Base-by-base conservation (phyloP, 176 grass and related monocot species). In the Oryza meridionalis region DNA sequence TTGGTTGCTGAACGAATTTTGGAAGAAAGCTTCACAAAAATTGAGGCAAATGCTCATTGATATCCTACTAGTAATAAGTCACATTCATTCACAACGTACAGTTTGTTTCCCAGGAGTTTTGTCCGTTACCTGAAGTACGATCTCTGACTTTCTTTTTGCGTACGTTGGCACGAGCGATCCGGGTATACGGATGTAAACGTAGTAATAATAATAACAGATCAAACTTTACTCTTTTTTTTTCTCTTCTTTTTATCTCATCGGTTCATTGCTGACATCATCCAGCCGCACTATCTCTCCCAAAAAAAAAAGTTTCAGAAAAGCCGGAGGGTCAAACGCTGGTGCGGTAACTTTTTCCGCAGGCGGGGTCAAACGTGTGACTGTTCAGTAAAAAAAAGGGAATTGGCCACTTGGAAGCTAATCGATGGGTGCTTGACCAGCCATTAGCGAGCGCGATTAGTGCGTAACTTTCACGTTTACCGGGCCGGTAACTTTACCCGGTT, bases 391-490 rank as follows among this genome's bases (percentile, higher is more conserved):
- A 31, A 44, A 15, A 33, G 67, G 67, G 5, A 43, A 3, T 35
- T 46, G 35, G 29, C 85, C 55, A 46, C 44, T 70, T 71, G 75
- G 12, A 47, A 31, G 2, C 38, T 9, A 21, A 33, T 15, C 43
- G 31, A 46, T 64, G 31, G 33, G 24, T 47, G 67, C 76, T 81
- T 89, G 66, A 70, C 78, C 72, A n/a, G 16, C 7, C 7, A 38
- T 70, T 69, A 70, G 25, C 42, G 27, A 4, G 3, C 5, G 27
- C 21, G 61, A 84, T 76, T 13, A 47, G 35, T 9, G 71, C 21
- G 79, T 77, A 65, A 53, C 84, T 80, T 87, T 84, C 69, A 8
- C 64, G 80, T 84, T 84, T 90, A 87, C 84, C 76, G 84, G 84
- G 50, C 50, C 10, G 75, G 84, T 64, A 69, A 63, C 21, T 78